A percentile compares a stretch with the other conserved stretches of the same genome.
Conservation (phyloP, 352 stramenopile species). For the Phytophthora rubi region DNA sequence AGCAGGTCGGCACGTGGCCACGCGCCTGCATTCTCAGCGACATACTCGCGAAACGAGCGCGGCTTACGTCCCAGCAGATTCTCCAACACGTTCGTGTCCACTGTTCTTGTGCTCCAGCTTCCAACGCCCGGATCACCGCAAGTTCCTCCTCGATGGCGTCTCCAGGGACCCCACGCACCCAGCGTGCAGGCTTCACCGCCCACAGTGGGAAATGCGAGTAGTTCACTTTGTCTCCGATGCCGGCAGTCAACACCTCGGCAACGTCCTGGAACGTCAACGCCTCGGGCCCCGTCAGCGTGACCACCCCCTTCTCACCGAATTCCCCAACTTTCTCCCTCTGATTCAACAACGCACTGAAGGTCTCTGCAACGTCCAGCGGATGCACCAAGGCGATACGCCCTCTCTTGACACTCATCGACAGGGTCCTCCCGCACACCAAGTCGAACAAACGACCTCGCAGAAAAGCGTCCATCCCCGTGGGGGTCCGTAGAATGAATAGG, state of each 20-base stretch:
- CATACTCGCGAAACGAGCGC: conserved; percentile 54
- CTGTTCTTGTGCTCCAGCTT: conserved; percentile 48
- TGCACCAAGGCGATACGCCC: conserved; percentile 71
- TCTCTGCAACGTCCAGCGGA: conserved; percentile 62
- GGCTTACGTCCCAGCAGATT: conserved; percentile 45
- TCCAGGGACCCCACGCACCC: conserved; percentile 69
- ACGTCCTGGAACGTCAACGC: conserved; percentile 63
- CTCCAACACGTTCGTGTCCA: conserved; percentile 42
- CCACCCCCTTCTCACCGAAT: conserved; percentile 8
- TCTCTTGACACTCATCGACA: conserved; percentile 67
- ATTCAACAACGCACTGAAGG: conserved; percentile 28
- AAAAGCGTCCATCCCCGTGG: conserved; percentile 67
- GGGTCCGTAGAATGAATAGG: conserved; percentile 47
- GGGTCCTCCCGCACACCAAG: conserved; percentile 68
- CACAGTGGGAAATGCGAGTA: conserved; percentile 78
- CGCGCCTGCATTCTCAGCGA: conserved; percentile 45
- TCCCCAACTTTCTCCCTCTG: conserved; percentile 3
- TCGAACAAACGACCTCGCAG: conserved; percentile 54
- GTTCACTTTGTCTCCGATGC: conserved; percentile 49
- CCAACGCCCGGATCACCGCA: conserved; percentile 49
- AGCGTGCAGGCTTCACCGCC: conserved; percentile 75
- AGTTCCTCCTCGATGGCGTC: conserved; percentile 70
- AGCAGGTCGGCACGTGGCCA: conserved; percentile 43
- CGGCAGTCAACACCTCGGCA: conserved; percentile 45
- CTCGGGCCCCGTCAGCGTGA: conserved; percentile 61